A percentile compares a stretch with the other conserved stretches of the same genome.
These are phyloP conservation scores for Dactylellina sp. DNA, from an alignment of 2,329 filamentous ascomycete genomes.

Conservation along the genomic window DNA sequence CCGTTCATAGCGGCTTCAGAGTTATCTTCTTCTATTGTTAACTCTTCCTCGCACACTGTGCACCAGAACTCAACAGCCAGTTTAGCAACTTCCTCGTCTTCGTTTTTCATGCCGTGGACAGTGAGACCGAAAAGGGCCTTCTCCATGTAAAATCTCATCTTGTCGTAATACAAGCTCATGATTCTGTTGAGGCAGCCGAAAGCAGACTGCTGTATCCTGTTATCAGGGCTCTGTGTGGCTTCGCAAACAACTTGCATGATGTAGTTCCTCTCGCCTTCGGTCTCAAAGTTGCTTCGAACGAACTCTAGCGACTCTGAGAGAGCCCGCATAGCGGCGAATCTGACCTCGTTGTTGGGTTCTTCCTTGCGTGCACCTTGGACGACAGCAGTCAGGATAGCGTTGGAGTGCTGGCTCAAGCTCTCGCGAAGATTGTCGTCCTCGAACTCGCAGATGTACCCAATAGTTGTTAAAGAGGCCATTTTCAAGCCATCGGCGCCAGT, in stretches of 20 bases:
- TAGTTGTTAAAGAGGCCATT: slow-evolving; percentile 92
- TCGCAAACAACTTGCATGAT: slow-evolving; percentile 99
- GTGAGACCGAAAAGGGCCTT: slow-evolving; percentile 98
- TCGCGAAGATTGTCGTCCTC: slow-evolving; percentile 87
- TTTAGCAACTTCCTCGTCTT: slow-evolving; percentile 97
- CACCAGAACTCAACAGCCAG: slow-evolving; percentile 99
- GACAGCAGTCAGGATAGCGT: slow-evolving; percentile 96
- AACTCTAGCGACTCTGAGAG: slow-evolving; percentile 97
- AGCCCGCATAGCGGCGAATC: slow-evolving; percentile 90
- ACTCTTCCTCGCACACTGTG: slow-evolving; percentile 99
- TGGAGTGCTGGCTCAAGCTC: slow-evolving; percentile 86
- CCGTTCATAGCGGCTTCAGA: slow-evolving; percentile 67
- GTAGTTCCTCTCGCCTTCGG: slow-evolving; percentile 98
- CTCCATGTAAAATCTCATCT: slow-evolving; percentile 99
- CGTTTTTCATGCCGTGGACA: slow-evolving; percentile 97
- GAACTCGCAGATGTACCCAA: slow-evolving; percentile 97
- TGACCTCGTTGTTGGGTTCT: slow-evolving; percentile 89
- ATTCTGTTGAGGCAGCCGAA: slow-evolving; percentile 98
- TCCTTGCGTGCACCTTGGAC: slow-evolving; percentile 98
- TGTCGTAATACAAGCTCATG: slow-evolving; percentile 98
- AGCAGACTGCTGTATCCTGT: slow-evolving; percentile 90
- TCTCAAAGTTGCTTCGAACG: slow-evolving; percentile 97
- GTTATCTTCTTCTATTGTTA: slow-evolving; percentile 97
- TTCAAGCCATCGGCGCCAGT: slow-evolving; percentile 88
- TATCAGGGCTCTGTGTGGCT: slow-evolving; percentile 92